These are phyloP conservation scores for Alternaria novae-zelandiae DNA, from an alignment of 2,329 filamentous ascomycete genomes.

Conservation along the genomic window DNA sequence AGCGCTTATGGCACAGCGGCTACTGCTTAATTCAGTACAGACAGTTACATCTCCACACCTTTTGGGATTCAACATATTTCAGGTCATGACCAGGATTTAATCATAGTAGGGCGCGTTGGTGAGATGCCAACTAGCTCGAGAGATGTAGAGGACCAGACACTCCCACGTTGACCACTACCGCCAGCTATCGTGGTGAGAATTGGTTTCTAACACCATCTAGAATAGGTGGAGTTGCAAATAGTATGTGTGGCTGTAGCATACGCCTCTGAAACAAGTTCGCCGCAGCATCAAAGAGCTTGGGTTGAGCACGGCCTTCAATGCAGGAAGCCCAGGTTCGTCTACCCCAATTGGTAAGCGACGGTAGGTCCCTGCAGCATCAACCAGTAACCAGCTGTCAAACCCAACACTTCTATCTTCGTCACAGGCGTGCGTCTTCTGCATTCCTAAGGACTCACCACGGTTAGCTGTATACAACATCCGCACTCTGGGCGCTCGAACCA, in stretches of 20 bases:
- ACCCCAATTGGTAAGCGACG: neutral
- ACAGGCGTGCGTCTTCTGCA: conserved; percentile 5
- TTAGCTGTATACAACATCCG: conserved; percentile 2
- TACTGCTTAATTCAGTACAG: neutral
- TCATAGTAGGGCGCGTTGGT: neutral
- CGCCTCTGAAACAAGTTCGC: conserved; percentile 17
- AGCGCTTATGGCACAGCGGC: neutral
- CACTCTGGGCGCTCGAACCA: neutral
- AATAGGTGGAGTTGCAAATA: conserved; percentile 5
- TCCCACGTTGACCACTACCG: neutral
- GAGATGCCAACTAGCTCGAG: neutral
- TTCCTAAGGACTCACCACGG: neutral
- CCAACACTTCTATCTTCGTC: conserved; percentile 18
- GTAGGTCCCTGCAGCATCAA: conserved; percentile 7
- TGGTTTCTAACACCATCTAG: neutral
- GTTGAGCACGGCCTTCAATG: conserved; percentile 13
- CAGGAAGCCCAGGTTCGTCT: conserved; percentile 5
- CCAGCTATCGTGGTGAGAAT: neutral
- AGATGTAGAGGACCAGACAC: neutral
- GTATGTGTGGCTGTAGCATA: conserved; percentile 8
- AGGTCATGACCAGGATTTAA: neutral
- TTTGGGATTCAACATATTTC: neutral
- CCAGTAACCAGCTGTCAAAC: neutral
- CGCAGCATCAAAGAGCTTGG: conserved; percentile 24
- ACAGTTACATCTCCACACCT: neutral